Base-by-base conservation (phyloP, 169 alveolate species). In the Cytauxzoon felis region DNA sequence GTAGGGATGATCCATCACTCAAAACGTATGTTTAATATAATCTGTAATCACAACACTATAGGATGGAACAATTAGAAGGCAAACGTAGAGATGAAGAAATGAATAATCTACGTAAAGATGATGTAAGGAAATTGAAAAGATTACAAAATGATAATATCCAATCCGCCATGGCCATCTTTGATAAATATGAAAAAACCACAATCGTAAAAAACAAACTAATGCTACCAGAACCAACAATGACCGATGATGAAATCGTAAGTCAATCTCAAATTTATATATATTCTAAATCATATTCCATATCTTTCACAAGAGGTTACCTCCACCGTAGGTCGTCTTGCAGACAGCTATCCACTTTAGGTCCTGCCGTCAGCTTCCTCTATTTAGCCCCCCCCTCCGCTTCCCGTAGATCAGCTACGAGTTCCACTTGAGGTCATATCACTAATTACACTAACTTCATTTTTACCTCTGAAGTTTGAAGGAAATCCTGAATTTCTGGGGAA, bases 51-150 rank as follows among this genome's bases (percentile, higher is more conserved):
- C 47, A 3, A 21, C 33, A 21, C 16, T 7, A 61, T 41, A 80
- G 89, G 75, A 51, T 88, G 27, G 81, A 89, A 66, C 90, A 91
- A 56, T 73, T 94, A 62, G 98, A 93, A 56, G 93, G 93, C 13
- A 75, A 82, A 54, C 82, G 93, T 59, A 87, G 99, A 64, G 97
- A 91, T 62, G 94, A 92, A 40, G 96, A 93, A 54, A 96, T 93
- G 87, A 90, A 89, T 63, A 87, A 88, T 61, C 60, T 85, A 88
- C 80, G 93, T 66, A 73, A 87, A 48, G 93, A 92, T 30, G 99
- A 96, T 65, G 90, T 88, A 50, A 87, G 95, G 56, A 91, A 89
- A 71, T 81, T 95, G 75, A 93, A 92, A 81, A 89, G 96, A 53
- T 75, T 96, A 27, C 92, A 93, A 78, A 91, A 92, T 54, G 94